Evolutionary conservation across 1,284 basidiomycete genomes (phyloP).

Genomic region (Ustilago shanxiensis): DNA sequence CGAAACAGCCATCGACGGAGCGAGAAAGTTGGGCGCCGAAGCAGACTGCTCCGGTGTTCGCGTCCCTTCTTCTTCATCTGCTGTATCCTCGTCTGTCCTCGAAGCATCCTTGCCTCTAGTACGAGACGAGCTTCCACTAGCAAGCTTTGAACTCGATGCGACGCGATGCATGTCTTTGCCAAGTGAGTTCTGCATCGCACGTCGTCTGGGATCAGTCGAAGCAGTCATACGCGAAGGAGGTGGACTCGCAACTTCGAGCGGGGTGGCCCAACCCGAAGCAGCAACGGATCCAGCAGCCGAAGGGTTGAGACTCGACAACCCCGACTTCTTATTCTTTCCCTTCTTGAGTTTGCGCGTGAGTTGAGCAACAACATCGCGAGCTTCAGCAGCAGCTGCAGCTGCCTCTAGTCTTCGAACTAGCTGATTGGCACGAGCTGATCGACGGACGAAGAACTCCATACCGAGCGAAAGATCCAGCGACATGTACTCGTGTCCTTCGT

Average conservation of each 20-base stretch:
- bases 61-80: constrained; percentile 16
- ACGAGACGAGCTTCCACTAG: constrained; percentile 29
- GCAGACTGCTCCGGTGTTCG: constrained; percentile 34
- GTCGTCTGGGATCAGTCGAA: constrained; percentile 37
- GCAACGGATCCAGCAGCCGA: constrained; percentile 35
- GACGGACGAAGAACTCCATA: constrained; percentile 64
- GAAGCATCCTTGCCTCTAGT: constrained; percentile 38
- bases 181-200: constrained; percentile 46
- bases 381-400: constrained; percentile 49
- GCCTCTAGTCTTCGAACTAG: constrained; percentile 61
- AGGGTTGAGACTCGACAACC: constrained; percentile 45
- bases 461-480: constrained; percentile 58
- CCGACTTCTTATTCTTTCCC: constrained; percentile 35
- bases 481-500: constrained; percentile 62
- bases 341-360: constrained; percentile 48
- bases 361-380: constrained; percentile 46
- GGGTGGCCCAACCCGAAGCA: constrained; percentile 44
- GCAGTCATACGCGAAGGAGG: constrained; percentile 50
- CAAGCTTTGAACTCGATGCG: constrained; percentile 21
- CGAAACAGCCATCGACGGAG: constrained; percentile 38
- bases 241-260: constrained; percentile 45
- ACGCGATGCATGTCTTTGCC: constrained; percentile 25
- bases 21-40: constrained; percentile 37
- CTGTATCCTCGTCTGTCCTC: constrained; percentile 23
- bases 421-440: constrained; percentile 60